phyloP scores from a whole-genome alignment of 768 basidiomycete species.

The Cubamyces lactineus region DNA sequence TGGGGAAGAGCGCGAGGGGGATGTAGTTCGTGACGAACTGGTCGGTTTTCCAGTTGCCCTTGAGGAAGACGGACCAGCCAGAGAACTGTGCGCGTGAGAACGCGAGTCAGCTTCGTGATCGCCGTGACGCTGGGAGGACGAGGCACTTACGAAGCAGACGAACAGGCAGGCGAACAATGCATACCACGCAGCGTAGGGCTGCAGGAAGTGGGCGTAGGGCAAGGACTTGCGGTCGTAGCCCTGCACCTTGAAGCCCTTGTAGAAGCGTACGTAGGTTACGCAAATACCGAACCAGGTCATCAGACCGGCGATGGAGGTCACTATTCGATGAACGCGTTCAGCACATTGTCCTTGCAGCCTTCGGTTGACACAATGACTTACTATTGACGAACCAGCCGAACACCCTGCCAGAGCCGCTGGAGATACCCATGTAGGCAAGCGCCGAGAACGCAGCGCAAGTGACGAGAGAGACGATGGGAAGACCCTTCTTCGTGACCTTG shows the following conservation, averaged over 20 bases:
- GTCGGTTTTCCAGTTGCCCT: slow-evolving; percentile 54
- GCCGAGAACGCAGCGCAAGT: slow-evolving; percentile 67
- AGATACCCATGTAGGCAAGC: slow-evolving; percentile 84
- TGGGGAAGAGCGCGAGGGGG: slow-evolving; percentile 67
- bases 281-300: slow-evolving; percentile 56
- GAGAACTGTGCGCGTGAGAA: slow-evolving; percentile 42
- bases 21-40: slow-evolving; percentile 87
- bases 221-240: slow-evolving; percentile 71
- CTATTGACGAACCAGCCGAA: slow-evolving; percentile 80
- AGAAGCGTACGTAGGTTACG: slow-evolving; percentile 68
- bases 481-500: slow-evolving; percentile 67
- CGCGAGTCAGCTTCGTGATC: slow-evolving; percentile 24
- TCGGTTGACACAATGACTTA: slow-evolving; percentile 1
- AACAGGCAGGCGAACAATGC: slow-evolving; percentile 40
- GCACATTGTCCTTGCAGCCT: background rate
- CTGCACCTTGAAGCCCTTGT: slow-evolving; percentile 80
- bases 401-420: slow-evolving; percentile 64
- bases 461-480: slow-evolving; percentile 76
- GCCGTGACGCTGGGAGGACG: slow-evolving; percentile 30
- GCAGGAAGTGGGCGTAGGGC: slow-evolving; percentile 68
- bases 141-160: slow-evolving; percentile 63
- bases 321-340: slow-evolving; percentile 7
- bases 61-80: slow-evolving; percentile 56
- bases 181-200: slow-evolving; percentile 76
- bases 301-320: slow-evolving; percentile 45